Evolutionary conservation across 371 early-diverging fungal genomes (phyloP), one percentile per base, ranked within the genome.

Genomic region (Syncephalis fuscata): DNA sequence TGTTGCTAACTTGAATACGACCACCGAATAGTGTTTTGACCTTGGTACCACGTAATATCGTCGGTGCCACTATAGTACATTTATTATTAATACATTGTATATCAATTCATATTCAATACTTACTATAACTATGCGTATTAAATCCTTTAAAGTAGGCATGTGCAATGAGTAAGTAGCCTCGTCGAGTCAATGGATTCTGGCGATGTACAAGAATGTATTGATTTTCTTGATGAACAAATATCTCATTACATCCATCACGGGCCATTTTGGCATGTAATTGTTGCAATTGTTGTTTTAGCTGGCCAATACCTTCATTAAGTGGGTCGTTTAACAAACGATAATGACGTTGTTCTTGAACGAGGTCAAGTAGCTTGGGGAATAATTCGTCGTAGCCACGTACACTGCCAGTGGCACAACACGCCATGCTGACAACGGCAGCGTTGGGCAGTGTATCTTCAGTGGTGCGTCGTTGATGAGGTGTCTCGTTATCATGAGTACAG

Each of bases 401-500:
- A 45, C 90, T 88, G 7, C 96, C 98, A 24, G 82, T 69, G 8
- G 96, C 92, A 58, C 89, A 87, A 36, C 74, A 78, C 0, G 89
- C 70, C 76, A 97, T 86, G 2, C 83, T 78, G 1, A 92, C 92
- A 2, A 92, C 59, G 5, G 92, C 94, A 3, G 90, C 84, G 62
- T 88, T 91, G 9, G 94, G 74, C 9, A 97, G 65, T 5, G 94
- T 74, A 60, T 95, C 96, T 55, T 64, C 63, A 7, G 76, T 80
- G 0, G 80, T 76, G 45, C 94, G 70, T 55, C 86, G 87, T 61
- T 95, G 91, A 21, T 80, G 74, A 0, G 95, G 95, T 0, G 88
- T 86, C 62, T 92, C 88, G 60, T 97, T 97, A 65, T 97, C 98
- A 56, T 97, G 98, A 7, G 98, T 95, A 67, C 92, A 92, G 57